phyloP scores from a whole-genome alignment of 1,284 basidiomycete species.

The Fomitopsis pinicola region DNA sequence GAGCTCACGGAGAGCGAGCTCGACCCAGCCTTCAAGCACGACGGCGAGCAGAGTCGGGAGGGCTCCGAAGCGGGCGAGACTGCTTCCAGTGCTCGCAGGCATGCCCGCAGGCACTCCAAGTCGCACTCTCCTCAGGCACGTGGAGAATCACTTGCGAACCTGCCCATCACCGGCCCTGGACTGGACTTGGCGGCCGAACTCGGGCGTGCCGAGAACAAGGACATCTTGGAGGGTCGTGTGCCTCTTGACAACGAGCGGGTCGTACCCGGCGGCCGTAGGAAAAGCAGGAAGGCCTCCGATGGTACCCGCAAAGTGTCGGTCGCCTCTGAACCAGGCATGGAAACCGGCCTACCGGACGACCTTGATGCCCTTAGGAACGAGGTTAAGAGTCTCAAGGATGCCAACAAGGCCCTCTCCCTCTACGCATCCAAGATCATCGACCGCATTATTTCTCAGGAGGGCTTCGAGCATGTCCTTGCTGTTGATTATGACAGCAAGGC shows the following conservation, averaged over 20 bases:
- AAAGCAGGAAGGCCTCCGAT: conserved; percentile 48
- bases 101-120: conserved; percentile 46
- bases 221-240: conserved; percentile 53
- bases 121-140: conserved; percentile 46
- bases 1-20: conserved; percentile 35
- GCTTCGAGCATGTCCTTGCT: conserved; percentile 90
- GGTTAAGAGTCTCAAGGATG: conserved; percentile 88
- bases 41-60: conserved; percentile 19
- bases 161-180: conserved; percentile 82
- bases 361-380: conserved; percentile 71
- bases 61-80: conserved; percentile 26
- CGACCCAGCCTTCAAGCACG: conserved; percentile 28
- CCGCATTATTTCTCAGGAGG: conserved; percentile 90
- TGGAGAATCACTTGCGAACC: conserved; percentile 74
- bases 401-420: conserved; percentile 89
- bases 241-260: conserved; percentile 50
- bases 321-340: conserved; percentile 34
- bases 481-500: conserved; percentile 74
- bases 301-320: conserved; percentile 33
- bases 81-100: conserved; percentile 39
- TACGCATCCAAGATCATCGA: conserved; percentile 97
- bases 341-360: conserved; percentile 44
- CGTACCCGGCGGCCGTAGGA: conserved; percentile 43
- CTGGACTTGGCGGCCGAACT: conserved; percentile 88
- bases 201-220: conserved; percentile 81